A percentile compares a stretch with the other conserved stretches of the same genome.
Evolutionary conservation across 495 filamentous ascomycete species (phyloP).

Genomic region (Corynascus novoguineensis): DNA sequence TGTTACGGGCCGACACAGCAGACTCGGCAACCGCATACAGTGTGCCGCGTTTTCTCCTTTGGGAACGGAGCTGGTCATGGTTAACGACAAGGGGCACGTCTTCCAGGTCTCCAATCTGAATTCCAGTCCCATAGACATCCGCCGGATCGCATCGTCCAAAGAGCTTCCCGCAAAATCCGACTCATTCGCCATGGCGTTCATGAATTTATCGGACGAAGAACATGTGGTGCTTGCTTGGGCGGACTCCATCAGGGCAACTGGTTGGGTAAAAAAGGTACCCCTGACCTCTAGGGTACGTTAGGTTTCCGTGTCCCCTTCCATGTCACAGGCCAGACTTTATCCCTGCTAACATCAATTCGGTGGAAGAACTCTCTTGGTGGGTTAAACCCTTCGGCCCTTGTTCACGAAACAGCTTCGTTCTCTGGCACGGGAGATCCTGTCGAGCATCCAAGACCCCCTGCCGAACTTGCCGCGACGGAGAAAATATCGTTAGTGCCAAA

Average conservation of each 20-base stretch:
- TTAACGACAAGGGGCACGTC: conserved; percentile 36
- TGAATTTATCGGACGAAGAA: conserved; percentile 31
- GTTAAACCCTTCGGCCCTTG: not conserved
- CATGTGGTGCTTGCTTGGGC: conserved; percentile 33
- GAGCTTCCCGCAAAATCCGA: conserved; percentile 31
- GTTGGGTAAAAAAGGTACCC: conserved; percentile 33
- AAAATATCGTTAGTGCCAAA: not conserved
- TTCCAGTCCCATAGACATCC: conserved; percentile 30
- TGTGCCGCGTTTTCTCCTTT: conserved; percentile 32
- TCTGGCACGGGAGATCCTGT: not conserved
- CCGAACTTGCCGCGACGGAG: conserved; percentile 6
- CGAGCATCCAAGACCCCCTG: not conserved
- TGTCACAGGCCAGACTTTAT: too few relatives aligned
- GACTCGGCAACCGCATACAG: conserved; percentile 33
- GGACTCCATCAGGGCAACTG: conserved; percentile 25
- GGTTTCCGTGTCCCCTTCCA: not conserved
- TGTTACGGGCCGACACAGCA: conserved; percentile 19
- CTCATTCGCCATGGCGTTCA: conserved; percentile 32
- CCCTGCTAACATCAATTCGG: not conserved
- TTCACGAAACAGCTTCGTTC: conserved; percentile 1
- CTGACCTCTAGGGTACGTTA: conserved; percentile 9
- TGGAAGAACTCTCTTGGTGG: not conserved
- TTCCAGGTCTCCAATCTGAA: conserved; percentile 34
- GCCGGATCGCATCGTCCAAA: conserved; percentile 25
- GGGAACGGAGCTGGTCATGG: conserved; percentile 30